phyloP scores from a whole-genome alignment of 148 eudicot genomes.

The Chenopodium suecicum region DNA sequence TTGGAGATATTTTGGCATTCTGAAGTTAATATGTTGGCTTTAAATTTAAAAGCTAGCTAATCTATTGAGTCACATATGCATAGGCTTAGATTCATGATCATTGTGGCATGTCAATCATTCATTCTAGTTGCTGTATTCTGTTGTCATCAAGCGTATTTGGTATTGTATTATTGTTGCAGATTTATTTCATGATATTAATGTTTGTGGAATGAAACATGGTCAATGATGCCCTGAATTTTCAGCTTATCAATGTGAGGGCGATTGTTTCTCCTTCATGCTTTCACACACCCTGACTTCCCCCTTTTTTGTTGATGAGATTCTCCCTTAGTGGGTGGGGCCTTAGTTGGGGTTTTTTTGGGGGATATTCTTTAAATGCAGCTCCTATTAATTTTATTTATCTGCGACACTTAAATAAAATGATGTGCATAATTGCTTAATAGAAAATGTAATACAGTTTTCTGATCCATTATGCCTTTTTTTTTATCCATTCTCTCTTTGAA shows the following conservation, averaged over 20 bases:
- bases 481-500: background rate
- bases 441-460: too few species aligned
- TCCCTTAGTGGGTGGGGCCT: background rate
- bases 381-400: background rate
- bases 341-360: background rate
- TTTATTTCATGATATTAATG: too few species aligned
- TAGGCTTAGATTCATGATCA: background rate
- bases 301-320: too few species aligned
- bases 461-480: background rate
- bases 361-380: background rate
- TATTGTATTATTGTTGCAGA: background rate
- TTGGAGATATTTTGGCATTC: background rate
- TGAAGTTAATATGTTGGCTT: background rate
- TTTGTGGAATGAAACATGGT: background rate
- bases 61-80: too few species aligned
- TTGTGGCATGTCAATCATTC: background rate
- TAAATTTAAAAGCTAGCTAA: background rate
- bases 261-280: background rate
- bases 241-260: background rate
- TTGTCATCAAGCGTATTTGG: background rate
- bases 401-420: too few species aligned
- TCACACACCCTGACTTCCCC: background rate
- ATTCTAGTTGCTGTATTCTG: background rate
- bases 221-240: background rate
- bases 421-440: background rate